Evolutionary conservation across 176 grass and related monocot genomes (phyloP).

Genomic region (Rhynchospora breviuscula): DNA sequence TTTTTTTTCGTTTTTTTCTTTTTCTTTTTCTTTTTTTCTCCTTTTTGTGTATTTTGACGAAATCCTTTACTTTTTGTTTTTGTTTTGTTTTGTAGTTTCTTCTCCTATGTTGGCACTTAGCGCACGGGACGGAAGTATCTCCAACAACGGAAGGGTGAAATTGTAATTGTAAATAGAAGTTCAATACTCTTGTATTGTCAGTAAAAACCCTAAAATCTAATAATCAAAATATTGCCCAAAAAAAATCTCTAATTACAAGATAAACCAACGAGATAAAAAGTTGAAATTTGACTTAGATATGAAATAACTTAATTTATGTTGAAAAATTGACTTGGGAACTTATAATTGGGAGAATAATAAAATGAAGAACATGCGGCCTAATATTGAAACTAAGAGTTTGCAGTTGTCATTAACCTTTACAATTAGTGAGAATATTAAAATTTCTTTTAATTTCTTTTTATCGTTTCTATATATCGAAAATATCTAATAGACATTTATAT

Average conservation of each 20-base stretch:
- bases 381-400: neutral
- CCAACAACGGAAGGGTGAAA: no score
- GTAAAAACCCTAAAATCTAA: constrained; percentile 6
- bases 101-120: neutral
- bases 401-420: neutral
- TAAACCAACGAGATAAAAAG: neutral
- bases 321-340: neutral
- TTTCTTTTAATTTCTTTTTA: neutral
- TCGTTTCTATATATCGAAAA: neutral
- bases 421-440: neutral
- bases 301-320: neutral
- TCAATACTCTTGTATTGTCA: neutral
- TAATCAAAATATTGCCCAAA: no score
- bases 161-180: no score
- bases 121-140: neutral
- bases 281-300: neutral
- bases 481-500: neutral
- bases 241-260: neutral
- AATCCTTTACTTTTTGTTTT: neutral
- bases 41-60: neutral
- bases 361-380: neutral
- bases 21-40: constrained; percentile 9
- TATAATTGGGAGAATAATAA: neutral
- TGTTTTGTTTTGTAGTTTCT: neutral
- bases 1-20: constrained; percentile 18